phyloP scores from a whole-genome alignment of 352 stramenopile genomes.

The Pythium myriotylum region DNA sequence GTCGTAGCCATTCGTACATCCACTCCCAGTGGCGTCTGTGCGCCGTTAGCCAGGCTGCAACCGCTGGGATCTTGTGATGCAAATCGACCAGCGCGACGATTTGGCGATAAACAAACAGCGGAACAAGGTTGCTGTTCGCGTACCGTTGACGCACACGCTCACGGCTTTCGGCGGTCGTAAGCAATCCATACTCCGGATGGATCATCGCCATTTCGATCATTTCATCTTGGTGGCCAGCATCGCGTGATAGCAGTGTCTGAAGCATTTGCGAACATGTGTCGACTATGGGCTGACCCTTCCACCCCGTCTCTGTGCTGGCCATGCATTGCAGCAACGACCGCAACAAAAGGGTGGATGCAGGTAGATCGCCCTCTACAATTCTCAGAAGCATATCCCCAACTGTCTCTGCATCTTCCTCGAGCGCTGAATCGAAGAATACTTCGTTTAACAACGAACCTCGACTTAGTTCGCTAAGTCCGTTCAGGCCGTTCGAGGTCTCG shows the following conservation, averaged over 20 bases:
- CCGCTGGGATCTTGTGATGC: slow-evolving; percentile 57
- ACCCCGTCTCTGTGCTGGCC: slow-evolving; percentile 81
- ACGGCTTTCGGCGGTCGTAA: slow-evolving; percentile 67
- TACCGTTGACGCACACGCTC: slow-evolving; percentile 68
- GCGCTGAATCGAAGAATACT: slow-evolving; percentile 83
- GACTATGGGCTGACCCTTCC: slow-evolving; percentile 85
- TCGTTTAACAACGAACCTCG: slow-evolving; percentile 68
- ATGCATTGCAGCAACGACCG: slow-evolving; percentile 77
- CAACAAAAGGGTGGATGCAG: slow-evolving; percentile 63
- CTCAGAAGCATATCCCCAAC: slow-evolving; percentile 74
- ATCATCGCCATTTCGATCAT: slow-evolving; percentile 73
- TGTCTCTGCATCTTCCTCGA: slow-evolving; percentile 87
- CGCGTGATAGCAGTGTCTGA: slow-evolving; percentile 63
- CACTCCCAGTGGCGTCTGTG: slow-evolving; percentile 73
- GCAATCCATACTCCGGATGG: slow-evolving; percentile 66
- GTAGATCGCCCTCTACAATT: slow-evolving; percentile 62
- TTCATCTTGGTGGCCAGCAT: slow-evolving; percentile 57
- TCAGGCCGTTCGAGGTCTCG: slow-evolving; percentile 44
- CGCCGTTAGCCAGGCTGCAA: slow-evolving; percentile 56
- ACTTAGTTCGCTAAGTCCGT: slow-evolving; percentile 58
- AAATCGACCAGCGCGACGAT: slow-evolving; percentile 73
- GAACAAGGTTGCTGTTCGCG: slow-evolving; percentile 66
- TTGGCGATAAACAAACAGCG: slow-evolving; percentile 83
- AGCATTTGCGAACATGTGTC: slow-evolving; percentile 70
- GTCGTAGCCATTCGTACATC: slow-evolving; percentile 88